Evolutionary conservation across 2,329 filamentous ascomycete genomes (phyloP), one percentile per base, ranked within the genome.

Genomic region (Colletotrichum echinochloae): DNA sequence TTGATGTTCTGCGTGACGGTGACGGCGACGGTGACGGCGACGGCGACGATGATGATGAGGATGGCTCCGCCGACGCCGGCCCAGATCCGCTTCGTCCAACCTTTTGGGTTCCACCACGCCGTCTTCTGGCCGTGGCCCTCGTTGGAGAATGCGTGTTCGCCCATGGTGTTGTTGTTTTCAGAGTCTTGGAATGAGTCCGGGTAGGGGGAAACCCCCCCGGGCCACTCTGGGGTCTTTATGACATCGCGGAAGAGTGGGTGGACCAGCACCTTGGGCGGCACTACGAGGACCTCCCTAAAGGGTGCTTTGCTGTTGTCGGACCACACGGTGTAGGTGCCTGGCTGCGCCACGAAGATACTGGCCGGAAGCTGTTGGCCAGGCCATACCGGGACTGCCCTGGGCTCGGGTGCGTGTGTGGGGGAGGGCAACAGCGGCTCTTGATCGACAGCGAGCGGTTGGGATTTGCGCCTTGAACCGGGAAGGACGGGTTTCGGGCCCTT

Each of bases 11-110:
- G 76, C 4, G 81, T 79, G 26, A 87, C 83, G 30, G 79, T 81
- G 7, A 87, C 83, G 5, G 82, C 80, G 14, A 86, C 82, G 7
- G 86, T 83, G 5, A 82, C 80, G 14, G 86, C 82, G 9, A 87
- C 81, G 54, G 89, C 79, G 44, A 84, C 78, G 11, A 88, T 79
- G 11, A 88, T 79, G 49, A 88, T 74, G 18, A 90, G 76, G 11
- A 85, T 73, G 41, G 83, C 78, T 1, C 80, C 76, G 4, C 73
- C 82, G 7, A 86, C 75, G 41, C 82, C 78, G 28, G 83, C 76
- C 85, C 86, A 90, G 14, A 80, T 82, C 68, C 83, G 84, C 75
- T 85, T 84, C 49, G 83, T 79, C 89, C 89, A 91, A 56, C 81
- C 81, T 60, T 81, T 81, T 0, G 85, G 83, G 71, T 89, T 82